These are phyloP conservation scores for Warburgia ugandensis DNA, from an alignment of 164 flowering plant genomes.

Conservation along the genomic window DNA sequence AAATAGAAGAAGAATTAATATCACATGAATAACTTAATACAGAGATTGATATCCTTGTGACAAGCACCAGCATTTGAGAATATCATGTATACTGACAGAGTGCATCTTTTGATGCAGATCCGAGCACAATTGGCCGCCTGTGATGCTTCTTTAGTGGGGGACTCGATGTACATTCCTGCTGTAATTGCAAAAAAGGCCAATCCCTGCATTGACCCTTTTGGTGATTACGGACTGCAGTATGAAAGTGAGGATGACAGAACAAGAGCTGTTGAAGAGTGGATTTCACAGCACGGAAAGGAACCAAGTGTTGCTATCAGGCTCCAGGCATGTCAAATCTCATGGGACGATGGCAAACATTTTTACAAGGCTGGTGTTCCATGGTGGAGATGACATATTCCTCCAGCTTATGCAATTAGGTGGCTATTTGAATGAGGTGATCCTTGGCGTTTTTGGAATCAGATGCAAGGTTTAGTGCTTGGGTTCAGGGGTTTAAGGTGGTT, in stretches of 20 bases:
- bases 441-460: too few relatives aligned
- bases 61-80: too few relatives aligned
- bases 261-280: slow-evolving; percentile 54
- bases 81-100: too few relatives aligned
- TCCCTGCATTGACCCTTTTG: slow-evolving; percentile 69
- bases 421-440: too few relatives aligned
- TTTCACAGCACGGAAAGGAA: slow-evolving; percentile 77
- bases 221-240: slow-evolving; percentile 31
- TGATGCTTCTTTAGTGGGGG: slow-evolving; percentile 93
- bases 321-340: slow-evolving; percentile 91
- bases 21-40: too few relatives aligned
- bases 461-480: too few relatives aligned
- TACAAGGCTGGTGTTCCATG: slow-evolving; percentile 81
- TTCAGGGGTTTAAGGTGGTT: too few relatives aligned
- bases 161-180: slow-evolving; percentile 93
- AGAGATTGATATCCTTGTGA: too few relatives aligned
- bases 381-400: too few relatives aligned
- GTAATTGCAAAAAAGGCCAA: slow-evolving; percentile 46
- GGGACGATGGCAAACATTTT: slow-evolving; percentile 65
- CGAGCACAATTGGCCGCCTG: slow-evolving; percentile 89
- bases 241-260: slow-evolving; percentile 33
- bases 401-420: too few relatives aligned
- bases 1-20: background rate
- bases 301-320: slow-evolving; percentile 84
- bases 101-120: slow-evolving; percentile 39